Evolutionary conservation across 2,329 filamentous ascomycete genomes (phyloP), one percentile per base, ranked within the genome.

Genomic region (Fonsecaea erecta): DNA sequence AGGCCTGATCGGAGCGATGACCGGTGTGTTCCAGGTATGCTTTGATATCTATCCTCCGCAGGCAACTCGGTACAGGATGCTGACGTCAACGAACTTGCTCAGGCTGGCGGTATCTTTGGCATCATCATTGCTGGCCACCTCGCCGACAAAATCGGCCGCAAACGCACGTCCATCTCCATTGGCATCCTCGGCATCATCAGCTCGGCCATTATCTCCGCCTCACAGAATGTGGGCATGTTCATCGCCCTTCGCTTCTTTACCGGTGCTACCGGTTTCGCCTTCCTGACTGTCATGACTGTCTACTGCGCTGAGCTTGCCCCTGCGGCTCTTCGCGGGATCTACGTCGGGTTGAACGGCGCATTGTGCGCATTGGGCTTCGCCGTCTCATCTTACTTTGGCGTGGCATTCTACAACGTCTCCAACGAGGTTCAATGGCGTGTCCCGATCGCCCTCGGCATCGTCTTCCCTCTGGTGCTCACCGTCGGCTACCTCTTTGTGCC

Each of bases 171-270:
- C 75, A 72, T 75, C 63, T 51, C 76, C 7, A 76, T 75, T 6
- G 73, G 72, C 12, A 57, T 74, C 0, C 68, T 81, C 18, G 63
- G 77, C 9, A 75, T 77, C 48, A 60, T 81, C 37, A 52, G 43
- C 21, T 52, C 51, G 18, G 77, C 77, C 6, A 68, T 81, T 14
- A 78, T 75, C 53, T 71, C 77, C 28, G 77, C 75, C 11, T 59
- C 40, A 46, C 32, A 52, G 30, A 48, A 60, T 32, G 59, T 63
- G 34, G 53, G 32, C 12, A 58, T 66, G 60, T 67, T 60, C 30
- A 52, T 55, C 43, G 82, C 74, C 79, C 4, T 80, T 3, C 68
- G 78, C 7, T 73, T 79, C n/a, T 68, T 80, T 18, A 75, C 77
- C 0, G 72, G 71, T 54, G 72, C 70, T 0, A 34, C 71, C 18